Conservation (phyloP, 1,284 basidiomycete genomes). For the Cutaneotrichosporon cutaneum region DNA sequence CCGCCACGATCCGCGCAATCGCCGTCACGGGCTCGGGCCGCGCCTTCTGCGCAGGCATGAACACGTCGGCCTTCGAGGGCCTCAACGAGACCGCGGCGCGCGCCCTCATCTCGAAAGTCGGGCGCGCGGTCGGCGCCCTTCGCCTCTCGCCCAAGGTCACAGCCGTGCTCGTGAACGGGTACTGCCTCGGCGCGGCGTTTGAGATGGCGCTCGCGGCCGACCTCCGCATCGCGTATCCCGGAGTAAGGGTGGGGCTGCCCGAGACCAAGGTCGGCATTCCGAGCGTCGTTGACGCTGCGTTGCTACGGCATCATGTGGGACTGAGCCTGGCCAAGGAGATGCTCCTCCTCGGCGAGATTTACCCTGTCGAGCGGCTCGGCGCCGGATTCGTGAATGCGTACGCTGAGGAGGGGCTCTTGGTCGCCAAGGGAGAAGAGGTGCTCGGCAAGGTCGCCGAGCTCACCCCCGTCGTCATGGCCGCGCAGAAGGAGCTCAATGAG, state of each 20-base stretch:
- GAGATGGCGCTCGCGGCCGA: conserved; percentile 28
- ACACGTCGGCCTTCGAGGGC: conserved; percentile 21
- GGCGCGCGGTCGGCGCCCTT: conserved; percentile 18
- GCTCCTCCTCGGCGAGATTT: conserved; percentile 23
- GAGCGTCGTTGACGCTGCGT: conserved; percentile 21
- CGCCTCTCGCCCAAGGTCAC: conserved; percentile 19
- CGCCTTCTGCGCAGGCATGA: conserved; percentile 24
- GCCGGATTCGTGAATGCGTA: conserved; percentile 14
- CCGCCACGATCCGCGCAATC: conserved; percentile 18
- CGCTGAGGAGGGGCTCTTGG: conserved; percentile 7
- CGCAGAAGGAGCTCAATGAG: conserved; percentile 26
- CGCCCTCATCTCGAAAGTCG: conserved; percentile 15
- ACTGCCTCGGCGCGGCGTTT: conserved; percentile 25
- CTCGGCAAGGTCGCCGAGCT: conserved; percentile 20
- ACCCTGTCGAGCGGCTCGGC: conserved; percentile 15
- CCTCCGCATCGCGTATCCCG: conserved; percentile 13
- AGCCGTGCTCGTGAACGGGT: conserved; percentile 22
- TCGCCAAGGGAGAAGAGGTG: conserved; percentile 9
- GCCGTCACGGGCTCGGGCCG: conserved; percentile 15
- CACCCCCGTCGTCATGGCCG: conserved; percentile 22
- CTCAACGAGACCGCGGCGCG: conserved; percentile 9
- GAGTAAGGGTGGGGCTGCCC: conserved; percentile 17
- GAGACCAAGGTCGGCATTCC: conserved; percentile 28
- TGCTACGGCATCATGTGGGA: conserved; percentile 20
- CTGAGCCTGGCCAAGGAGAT: conserved; percentile 21